Evolutionary conservation across 331 rosid genomes (phyloP).

Genomic region (Rosa hybrid): DNA sequence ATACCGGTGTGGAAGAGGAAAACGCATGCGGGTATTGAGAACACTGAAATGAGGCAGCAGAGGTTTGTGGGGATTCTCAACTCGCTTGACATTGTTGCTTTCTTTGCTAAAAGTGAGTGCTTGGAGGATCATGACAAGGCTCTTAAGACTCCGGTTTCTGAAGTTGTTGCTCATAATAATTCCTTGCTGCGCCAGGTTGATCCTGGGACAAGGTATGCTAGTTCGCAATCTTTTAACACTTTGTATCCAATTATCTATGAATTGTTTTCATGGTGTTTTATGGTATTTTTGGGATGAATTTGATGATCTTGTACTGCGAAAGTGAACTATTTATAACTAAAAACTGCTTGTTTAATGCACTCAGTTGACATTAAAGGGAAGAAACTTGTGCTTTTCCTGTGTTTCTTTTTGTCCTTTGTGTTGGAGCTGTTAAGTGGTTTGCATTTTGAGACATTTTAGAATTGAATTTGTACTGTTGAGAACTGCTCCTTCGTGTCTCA

Average conservation of each 20-base stretch:
- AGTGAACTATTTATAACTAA: background rate
- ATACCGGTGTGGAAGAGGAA: conserved; percentile 83
- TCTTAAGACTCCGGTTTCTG: conserved; percentile 71
- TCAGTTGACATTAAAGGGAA: too few relatives aligned
- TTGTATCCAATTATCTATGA: background rate
- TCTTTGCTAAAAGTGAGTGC: conserved; percentile 63
- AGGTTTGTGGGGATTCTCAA: conserved; percentile 91
- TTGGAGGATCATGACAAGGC: conserved; percentile 89
- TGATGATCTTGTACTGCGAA: background rate
- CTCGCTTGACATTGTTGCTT: conserved; percentile 84
- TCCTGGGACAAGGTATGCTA: conserved; percentile 85
- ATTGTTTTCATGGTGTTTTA: background rate
- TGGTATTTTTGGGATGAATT: background rate
- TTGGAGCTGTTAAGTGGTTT: too few relatives aligned
- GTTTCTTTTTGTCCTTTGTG: too few relatives aligned
- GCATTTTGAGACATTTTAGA: background rate
- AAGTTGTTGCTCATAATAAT: conserved; percentile 56
- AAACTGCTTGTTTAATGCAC: background rate
- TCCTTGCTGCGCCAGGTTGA: conserved; percentile 78
- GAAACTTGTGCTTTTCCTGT: too few relatives aligned
- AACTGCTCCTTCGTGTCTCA: too few relatives aligned
- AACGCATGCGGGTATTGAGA: conserved; percentile 59
- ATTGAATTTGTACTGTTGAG: background rate
- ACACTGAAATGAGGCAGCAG: conserved; percentile 78
- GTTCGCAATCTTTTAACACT: background rate